These are phyloP conservation scores for Fulvia fulva DNA, from an alignment of 2,329 filamentous ascomycete species.

Conservation along the genomic window DNA sequence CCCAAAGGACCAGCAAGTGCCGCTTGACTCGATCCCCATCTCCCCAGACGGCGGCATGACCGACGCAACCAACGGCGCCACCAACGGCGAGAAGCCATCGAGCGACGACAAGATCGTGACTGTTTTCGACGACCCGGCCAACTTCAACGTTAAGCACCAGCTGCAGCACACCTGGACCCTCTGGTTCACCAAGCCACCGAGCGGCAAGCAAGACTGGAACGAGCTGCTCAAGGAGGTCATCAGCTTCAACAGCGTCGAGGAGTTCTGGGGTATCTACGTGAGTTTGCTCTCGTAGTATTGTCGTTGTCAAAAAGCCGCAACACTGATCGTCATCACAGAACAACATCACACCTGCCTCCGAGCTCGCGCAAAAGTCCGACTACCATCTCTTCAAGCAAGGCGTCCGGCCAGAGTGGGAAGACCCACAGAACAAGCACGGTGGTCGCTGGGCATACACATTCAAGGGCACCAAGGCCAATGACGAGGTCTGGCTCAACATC, in stretches of 20 bases:
- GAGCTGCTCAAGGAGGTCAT: slow-evolving; percentile 98
- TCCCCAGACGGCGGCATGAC: slow-evolving; percentile 47
- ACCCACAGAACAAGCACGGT: slow-evolving; percentile 96
- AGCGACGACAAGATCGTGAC: slow-evolving; percentile 66
- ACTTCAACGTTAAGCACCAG: slow-evolving; percentile 99
- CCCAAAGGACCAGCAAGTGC: slow-evolving; percentile 40
- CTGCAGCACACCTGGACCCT: slow-evolving; percentile 97
- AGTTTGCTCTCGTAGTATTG: slow-evolving; percentile 38
- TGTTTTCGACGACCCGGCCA: slow-evolving; percentile 96
- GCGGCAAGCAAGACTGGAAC: slow-evolving; percentile 96
- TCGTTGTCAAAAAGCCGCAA: background rate
- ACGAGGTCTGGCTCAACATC: slow-evolving; percentile 97
- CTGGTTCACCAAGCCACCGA: slow-evolving; percentile 98
- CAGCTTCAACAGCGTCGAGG: slow-evolving; percentile 96
- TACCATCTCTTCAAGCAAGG: slow-evolving; percentile 99
- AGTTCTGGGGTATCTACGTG: slow-evolving; percentile 99
- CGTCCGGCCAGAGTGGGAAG: slow-evolving; percentile 97
- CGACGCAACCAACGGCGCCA: slow-evolving; percentile 45
- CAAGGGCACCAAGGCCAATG: slow-evolving; percentile 91
- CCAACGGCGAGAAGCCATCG: slow-evolving; percentile 38
- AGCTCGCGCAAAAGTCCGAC: slow-evolving; percentile 94
- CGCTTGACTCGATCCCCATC: slow-evolving; percentile 54
- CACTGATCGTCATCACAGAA: slow-evolving; percentile 59
- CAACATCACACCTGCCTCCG: slow-evolving; percentile 94
- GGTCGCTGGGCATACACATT: slow-evolving; percentile 99